These are phyloP conservation scores for Aureobasidium vineae DNA, from an alignment of 2,329 filamentous ascomycete species.

Conservation along the genomic window DNA sequence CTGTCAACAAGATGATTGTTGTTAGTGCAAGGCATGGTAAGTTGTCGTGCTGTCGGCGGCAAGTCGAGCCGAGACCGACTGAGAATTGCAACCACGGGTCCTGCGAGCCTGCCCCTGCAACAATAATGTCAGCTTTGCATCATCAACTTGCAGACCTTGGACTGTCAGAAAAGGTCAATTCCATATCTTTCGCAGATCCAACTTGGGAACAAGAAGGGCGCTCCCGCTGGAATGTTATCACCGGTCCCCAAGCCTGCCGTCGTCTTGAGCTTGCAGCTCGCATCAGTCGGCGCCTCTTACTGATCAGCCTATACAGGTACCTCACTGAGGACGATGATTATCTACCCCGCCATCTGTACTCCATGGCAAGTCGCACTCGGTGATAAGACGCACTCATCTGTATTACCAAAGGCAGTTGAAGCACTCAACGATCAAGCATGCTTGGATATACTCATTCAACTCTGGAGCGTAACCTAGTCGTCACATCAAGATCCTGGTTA, in stretches of 20 bases:
- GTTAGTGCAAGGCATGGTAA: not conserved
- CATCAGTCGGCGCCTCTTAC: not conserved
- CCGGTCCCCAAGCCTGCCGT: not conserved
- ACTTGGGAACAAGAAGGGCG: not conserved
- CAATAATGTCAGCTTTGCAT: not conserved
- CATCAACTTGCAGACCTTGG: not conserved
- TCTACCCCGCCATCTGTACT: not conserved
- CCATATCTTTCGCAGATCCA: not conserved
- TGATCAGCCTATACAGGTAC: not conserved
- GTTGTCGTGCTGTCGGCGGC: not conserved
- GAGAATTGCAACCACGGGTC: not conserved
- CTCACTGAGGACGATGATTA: not conserved
- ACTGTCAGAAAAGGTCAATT: not conserved
- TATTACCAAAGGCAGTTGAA: not conserved
- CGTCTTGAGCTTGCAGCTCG: not conserved
- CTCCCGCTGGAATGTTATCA: not conserved
- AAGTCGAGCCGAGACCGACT: slow-evolving; percentile 5
- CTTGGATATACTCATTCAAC: not conserved
- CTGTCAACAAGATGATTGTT: not conserved
- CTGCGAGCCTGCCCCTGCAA: not conserved
- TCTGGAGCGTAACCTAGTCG: not conserved
- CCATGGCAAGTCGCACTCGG: not conserved
- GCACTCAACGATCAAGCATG: not conserved
- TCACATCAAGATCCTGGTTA: not conserved
- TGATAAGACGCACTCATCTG: not conserved